Percentiles rank a stretch among this genome's conserved stretches.
phyloP scores from a whole-genome alignment of 2,329 filamentous ascomycete species.

The Pseudogymnoascus sp. region DNA sequence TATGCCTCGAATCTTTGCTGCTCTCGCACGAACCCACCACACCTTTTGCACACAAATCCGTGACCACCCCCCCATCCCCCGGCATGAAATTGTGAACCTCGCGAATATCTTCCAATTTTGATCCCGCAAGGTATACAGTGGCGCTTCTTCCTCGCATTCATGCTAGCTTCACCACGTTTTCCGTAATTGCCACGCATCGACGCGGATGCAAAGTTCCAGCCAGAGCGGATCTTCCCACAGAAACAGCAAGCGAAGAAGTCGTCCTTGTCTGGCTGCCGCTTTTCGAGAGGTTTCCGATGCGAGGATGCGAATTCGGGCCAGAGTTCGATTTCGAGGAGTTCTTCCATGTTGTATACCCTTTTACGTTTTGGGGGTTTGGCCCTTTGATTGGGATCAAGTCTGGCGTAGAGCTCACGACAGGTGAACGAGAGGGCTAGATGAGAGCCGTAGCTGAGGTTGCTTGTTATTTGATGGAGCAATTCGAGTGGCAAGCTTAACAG shows the following conservation, averaged over 20 bases:
- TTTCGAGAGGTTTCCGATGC: not conserved
- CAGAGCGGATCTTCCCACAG: not conserved
- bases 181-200: too few relatives aligned
- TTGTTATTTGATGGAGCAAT: not conserved
- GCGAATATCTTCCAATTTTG: not conserved
- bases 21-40: not conserved
- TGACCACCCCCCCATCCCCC: not conserved
- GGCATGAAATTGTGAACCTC: not conserved
- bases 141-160: not conserved
- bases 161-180: not conserved
- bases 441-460: not conserved
- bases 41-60: not conserved
- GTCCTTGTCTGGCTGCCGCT: not conserved
- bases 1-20: not conserved
- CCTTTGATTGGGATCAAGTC: too few relatives aligned
- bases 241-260: not conserved
- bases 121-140: not conserved
- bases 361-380: too few relatives aligned
- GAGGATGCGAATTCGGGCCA: not conserved
- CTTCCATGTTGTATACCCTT: not conserved
- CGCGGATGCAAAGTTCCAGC: too few relatives aligned
- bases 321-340: not conserved
- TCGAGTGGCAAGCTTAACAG: not conserved
- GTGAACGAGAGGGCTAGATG: not conserved
- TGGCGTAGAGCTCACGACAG: not conserved